Evolutionary conservation across 208 protist species (phyloP).

Genomic region (Trypanosoma lewisi): DNA sequence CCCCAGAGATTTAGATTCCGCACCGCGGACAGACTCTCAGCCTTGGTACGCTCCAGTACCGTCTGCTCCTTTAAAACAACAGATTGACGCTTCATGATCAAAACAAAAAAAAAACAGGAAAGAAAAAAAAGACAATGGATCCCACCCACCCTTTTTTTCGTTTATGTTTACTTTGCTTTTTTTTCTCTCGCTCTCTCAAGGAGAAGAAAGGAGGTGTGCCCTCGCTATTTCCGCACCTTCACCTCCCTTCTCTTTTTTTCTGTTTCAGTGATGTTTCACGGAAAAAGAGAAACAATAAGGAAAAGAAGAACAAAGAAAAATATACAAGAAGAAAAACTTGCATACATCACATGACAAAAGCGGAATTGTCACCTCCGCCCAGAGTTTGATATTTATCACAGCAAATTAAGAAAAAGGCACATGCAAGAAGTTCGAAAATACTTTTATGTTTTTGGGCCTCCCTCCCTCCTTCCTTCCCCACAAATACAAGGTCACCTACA

Average conservation of each 20-base stretch:
- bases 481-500: no score
- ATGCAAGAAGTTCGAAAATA: no score
- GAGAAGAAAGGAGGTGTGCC: neutral
- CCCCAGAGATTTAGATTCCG: constrained; percentile 93
- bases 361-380: no score
- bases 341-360: no score
- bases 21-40: constrained; percentile 63
- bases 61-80: constrained; percentile 71
- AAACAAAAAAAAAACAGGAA: neutral
- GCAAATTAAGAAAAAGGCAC: no score
- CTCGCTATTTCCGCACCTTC: neutral
- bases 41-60: constrained; percentile 88
- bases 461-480: no score
- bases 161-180: no score
- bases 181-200: neutral
- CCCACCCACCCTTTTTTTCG: no score
- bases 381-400: no score
- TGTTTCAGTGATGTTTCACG: no score
- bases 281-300: neutral
- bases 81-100: neutral
- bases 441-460: no score
- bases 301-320: neutral
- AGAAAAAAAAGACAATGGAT: no score
- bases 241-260: neutral
- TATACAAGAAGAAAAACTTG: neutral